phyloP scores from a whole-genome alignment of 106 monocot genomes.

The Acorus gramineus region DNA sequence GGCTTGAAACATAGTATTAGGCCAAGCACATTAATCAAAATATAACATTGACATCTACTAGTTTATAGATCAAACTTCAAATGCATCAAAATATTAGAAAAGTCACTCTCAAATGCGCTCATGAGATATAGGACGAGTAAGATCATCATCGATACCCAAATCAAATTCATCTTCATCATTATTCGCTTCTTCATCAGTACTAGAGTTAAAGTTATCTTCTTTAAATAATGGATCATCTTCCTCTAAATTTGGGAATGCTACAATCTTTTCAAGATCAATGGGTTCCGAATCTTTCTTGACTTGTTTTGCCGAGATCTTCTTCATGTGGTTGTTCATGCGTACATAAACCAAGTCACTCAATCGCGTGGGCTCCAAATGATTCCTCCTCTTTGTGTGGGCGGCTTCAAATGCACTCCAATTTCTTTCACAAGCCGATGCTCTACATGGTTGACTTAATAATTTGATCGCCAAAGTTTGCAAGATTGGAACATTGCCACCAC shows the following conservation, averaged over 20 bases:
- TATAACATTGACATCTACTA: no score
- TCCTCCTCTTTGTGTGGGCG: background rate
- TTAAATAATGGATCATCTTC: no score
- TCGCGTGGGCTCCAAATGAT: background rate
- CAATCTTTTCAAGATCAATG: background rate
- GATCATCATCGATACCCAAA: background rate
- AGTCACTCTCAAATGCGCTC: no score
- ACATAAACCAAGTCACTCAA: background rate
- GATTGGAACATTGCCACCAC: background rate
- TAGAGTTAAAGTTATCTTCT: no score
- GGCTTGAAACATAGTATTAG: no score
- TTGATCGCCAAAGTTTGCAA: background rate
- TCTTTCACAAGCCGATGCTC: background rate
- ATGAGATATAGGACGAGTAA: background rate
- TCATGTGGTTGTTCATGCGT: background rate
- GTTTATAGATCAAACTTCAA: no score
- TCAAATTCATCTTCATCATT: background rate
- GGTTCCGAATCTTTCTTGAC: background rate
- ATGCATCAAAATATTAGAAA: no score
- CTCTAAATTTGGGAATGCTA: background rate
- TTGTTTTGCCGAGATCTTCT: background rate
- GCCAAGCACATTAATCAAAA: no score
- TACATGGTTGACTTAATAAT: background rate
- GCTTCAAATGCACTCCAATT: conserved; percentile 4
- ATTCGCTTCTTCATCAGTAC: background rate